Evolutionary conservation across 768 basidiomycete species (phyloP), one percentile per base, ranked within the genome.

Genomic region (Boletus barrowsii): DNA sequence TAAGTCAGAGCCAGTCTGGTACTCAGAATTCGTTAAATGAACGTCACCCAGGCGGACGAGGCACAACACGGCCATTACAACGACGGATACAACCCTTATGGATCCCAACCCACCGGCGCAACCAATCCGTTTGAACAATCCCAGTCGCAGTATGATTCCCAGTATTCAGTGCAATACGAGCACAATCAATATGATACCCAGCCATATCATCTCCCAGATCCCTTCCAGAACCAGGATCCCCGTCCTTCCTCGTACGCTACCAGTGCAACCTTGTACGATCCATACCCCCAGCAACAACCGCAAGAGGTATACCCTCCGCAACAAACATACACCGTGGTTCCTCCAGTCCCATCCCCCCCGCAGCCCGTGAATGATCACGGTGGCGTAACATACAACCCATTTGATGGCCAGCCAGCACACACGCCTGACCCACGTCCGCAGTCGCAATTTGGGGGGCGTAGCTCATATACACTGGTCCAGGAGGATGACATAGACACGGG

Each of bases 51-150:
- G 83, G 78, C 82, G 5, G 84, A 88, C 67, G 84, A 88, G 68
- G 81, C 76, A 14, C 85, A 86, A 58, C 77, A 72, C 17, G 70
- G 80, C 29, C 79, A 79, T 52, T 86, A 88, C 69, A 86, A 87
- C 62, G 86, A 89, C 54, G 84, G 85, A 0, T 84, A 84, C 67
- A 74, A 72, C 56, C 77, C 80, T 9, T 82, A 86, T 57, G 62
- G 71, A 47, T 56, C 70, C 26, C 61, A 68, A n/a, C 64, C 57
- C 17, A 58, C 57, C 13, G 9, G 47, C 5, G 62, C 69, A 26
- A 65, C 72, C 43, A 72, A 70, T 44, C 76, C 76, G 7, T 77
- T 76, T 55, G 78, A 79, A 55, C 76, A 73, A 40, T 55, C 39
- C 43, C 73, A 74, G 57, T 68, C 71, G 15, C 65, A 62, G 15